Evolutionary conservation across 2,329 filamentous ascomycete genomes (phyloP).

Genomic region (Colletotrichum falcatum): DNA sequence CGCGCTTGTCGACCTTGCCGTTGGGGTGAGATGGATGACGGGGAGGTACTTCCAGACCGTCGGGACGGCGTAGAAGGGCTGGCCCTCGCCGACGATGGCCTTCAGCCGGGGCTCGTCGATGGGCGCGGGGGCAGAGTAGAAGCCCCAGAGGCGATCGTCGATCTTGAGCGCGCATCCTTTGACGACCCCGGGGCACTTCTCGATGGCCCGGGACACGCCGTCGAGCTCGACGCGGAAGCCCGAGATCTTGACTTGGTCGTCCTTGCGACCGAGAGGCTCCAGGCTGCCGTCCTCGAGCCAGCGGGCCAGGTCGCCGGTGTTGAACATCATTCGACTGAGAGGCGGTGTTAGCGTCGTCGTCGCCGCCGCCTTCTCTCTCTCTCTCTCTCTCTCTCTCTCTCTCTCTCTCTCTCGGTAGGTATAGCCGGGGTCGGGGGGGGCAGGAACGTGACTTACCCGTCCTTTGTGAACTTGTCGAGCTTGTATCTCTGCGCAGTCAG

Average conservation of each 20-base stretch:
- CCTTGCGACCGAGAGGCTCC: constrained; percentile 67
- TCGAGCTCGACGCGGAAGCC: constrained; percentile 72
- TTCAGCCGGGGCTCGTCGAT: constrained; percentile 54
- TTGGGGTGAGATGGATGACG: constrained; percentile 64
- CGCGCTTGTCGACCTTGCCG: constrained; percentile 67
- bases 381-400: too few species aligned
- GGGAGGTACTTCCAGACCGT: constrained; percentile 56
- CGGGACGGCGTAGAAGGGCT: constrained; percentile 69
- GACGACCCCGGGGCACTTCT: constrained; percentile 58
- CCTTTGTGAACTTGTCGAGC: constrained; percentile 61
- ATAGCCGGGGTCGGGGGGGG: not conserved
- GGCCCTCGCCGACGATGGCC: constrained; percentile 54
- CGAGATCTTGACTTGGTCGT: constrained; percentile 71
- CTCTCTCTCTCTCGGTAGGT: too few species aligned
- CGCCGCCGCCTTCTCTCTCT: too few species aligned
- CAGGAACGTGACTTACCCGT: constrained; percentile 56
- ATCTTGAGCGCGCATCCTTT: constrained; percentile 62
- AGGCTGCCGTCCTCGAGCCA: constrained; percentile 67
- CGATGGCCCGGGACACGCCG: constrained; percentile 64
- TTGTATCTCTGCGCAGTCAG: constrained; percentile 64
- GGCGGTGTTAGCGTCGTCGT: constrained; percentile 5
- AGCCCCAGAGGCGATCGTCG: constrained; percentile 62
- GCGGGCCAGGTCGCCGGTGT: constrained; percentile 69
- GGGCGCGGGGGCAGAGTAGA: constrained; percentile 54
- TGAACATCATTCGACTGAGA: constrained; percentile 64